Evolutionary conservation across 108 stramenopile species (phyloP), one percentile per base, ranked within the genome.

Genomic region (Nitzschia sp.): DNA sequence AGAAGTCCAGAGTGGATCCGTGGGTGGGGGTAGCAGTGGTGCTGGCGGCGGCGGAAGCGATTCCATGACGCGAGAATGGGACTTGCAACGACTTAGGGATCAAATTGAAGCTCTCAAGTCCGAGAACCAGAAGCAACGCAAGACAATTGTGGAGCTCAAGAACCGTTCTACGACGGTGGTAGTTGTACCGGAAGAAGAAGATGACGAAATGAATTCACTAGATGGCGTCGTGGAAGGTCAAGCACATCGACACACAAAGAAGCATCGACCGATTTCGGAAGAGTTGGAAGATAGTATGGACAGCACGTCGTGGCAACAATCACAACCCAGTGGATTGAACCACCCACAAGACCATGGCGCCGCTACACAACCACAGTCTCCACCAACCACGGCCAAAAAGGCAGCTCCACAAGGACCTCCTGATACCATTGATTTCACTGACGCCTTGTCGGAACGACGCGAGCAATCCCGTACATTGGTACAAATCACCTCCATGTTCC

Each of bases 21-120:
- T 54, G 12, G 29, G 29, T 34, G 29, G 29, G 29, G 29, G 29
- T 3, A 34, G 29, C 29, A 34, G 29, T 34, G 29, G 29, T 34
- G 29, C 3, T 34, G 29, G 29, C 5, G 29, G 29, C 5, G 29
- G 29, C 1, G 29, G 3, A 34, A 5, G 29, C 1, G 29, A 5
- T n/a, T n/a, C n/a, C n/a, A n/a, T n/a, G 5, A 5, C 29, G 5
- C 3, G 29, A 34, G 29, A 34, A 3, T 34, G 29, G 29, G 29
- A 34, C 29, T 34, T 34, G 29, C 29, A 34, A 5, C 29, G 38
- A n/a, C 19, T 58, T 2, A 25, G 7, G 11, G 57, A 22, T 11
- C 57, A 58, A 39, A 58, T 58, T 40, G 6, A 58, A 58, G 26
- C 2, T n/a, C 19, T 58, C n/a, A 3, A 58, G 11, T 12, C 26